Evolutionary conservation across 208 protist genomes (phyloP), one percentile per base, ranked within the genome.

Genomic region (Leishmania braziliensis): DNA sequence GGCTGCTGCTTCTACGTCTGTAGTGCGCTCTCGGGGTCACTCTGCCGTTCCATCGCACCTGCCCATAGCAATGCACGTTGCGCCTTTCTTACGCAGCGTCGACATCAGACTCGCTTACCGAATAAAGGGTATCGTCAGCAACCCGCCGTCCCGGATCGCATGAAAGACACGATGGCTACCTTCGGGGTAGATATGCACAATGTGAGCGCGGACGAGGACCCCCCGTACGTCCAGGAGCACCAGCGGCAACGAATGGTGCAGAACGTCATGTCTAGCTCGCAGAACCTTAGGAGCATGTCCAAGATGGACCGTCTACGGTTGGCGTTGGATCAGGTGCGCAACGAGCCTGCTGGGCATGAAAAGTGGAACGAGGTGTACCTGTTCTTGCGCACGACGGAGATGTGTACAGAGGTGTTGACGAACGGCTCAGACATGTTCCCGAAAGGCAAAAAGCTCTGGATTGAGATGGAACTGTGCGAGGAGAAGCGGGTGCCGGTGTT

Each of bases 371-470:
- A 96, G 76, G 91, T 95, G 48, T 97, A 97, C 78, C 82, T 96
- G 51, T 97, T 97, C 83, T 84, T 97, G 75, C 95, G 95, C 77
- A 98, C 93, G 23, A 95, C 93, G 46, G 93, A 98, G 85, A 91
- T 97, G 90, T 95, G 92, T 84, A 87, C 83, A 14, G 95, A 98
- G 83, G 68, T 98, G 51, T 62, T 88, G 50, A 66, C 77, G 39
- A 88, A 88, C 76, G 75, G 76, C 0, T 83, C 80, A 26, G 95
- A 98, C 79, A 84, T 93, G 1, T 95, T 96, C 75, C 92, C 92
- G 12, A 91, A 91, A 50, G 95, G 93, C 2, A 85, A 91, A 60
- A 96, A 96, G 76, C 83, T 98, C 50, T 98, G 92, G 91, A 88
- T 98, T 66, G 93, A 98, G 85, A 75, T 98, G 69, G 83, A 95